Evolutionary conservation across 305 asterid species (phyloP).

Genomic region (Rubia occidens): DNA sequence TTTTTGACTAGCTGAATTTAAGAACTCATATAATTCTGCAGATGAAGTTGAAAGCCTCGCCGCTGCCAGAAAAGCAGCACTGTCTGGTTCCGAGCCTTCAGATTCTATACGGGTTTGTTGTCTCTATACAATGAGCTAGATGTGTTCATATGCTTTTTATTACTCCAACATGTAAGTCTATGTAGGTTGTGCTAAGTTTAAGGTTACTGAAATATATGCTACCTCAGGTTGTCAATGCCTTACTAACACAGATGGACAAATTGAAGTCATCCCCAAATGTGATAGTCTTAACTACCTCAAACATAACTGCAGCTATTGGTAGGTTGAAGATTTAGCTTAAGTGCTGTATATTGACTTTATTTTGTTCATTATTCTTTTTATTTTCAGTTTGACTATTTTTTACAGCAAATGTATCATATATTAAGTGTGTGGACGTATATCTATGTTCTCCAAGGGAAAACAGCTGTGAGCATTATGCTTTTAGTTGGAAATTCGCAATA

Average conservation of each 20-base stretch:
- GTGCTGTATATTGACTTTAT: not conserved
- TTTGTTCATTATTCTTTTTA: not conserved
- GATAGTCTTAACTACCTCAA: constrained; percentile 81
- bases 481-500: not conserved
- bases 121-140: constrained; percentile 5
- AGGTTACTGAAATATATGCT: constrained; percentile 7
- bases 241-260: constrained; percentile 90
- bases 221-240: constrained; percentile 89
- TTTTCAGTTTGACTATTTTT: not conserved
- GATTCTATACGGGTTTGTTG: constrained; percentile 85
- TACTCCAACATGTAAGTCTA: not conserved
- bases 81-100: constrained; percentile 98
- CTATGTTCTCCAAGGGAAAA: not conserved
- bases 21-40: constrained; percentile 24
- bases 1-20: constrained; percentile 13
- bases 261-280: constrained; percentile 83
- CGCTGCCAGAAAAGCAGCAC: constrained; percentile 95
- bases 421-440: not conserved
- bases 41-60: constrained; percentile 99
- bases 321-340: constrained; percentile 18
- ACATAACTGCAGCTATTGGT: constrained; percentile 95
- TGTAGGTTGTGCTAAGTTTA: not conserved
- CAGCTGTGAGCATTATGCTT: not conserved
- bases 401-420: not conserved
- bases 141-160: not conserved